Conservation (phyloP, 495 filamentous ascomycete species). For the Venustampulla echinocandica region DNA sequence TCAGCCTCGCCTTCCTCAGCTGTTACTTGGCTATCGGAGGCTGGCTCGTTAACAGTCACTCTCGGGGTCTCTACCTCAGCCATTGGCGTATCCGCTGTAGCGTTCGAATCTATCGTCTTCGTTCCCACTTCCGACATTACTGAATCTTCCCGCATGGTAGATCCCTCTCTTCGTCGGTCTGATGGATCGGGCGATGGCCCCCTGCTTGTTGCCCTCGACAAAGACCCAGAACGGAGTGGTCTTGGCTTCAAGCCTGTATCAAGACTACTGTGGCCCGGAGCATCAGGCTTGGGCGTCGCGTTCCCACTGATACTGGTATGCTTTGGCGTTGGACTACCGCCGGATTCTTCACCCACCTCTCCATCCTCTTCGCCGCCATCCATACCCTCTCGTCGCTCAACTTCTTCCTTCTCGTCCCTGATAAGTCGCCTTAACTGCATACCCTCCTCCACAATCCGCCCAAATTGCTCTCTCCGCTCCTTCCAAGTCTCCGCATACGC, state of each 20-base stretch:
- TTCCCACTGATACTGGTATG: slow-evolving; percentile 39
- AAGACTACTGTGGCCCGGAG: slow-evolving; percentile 1
- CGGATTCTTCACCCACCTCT: slow-evolving; percentile 36
- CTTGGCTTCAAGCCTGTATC: slow-evolving; percentile 19
- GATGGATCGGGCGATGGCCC: slow-evolving; percentile 22
- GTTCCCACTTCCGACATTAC: slow-evolving; percentile 19
- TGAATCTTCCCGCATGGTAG: slow-evolving; percentile 48
- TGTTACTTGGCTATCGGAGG: slow-evolving; percentile 1
- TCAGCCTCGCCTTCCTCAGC: slow-evolving; percentile 22
- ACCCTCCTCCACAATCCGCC: slow-evolving; percentile 82
- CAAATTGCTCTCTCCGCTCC: slow-evolving; percentile 81
- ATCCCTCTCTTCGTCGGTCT: slow-evolving; percentile 35
- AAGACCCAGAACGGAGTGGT: slow-evolving; percentile 8
- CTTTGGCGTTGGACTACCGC: slow-evolving; percentile 40
- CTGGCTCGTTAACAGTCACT: slow-evolving; percentile 44
- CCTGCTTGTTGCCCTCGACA: slow-evolving; percentile 20
- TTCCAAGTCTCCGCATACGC: slow-evolving; percentile 78
- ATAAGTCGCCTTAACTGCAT: slow-evolving; percentile 78
- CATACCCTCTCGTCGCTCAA: slow-evolving; percentile 65
- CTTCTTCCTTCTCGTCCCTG: slow-evolving; percentile 91
- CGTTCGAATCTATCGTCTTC: slow-evolving; percentile 15
- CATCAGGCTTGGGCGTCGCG: slow-evolving; percentile 59
- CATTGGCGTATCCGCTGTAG: slow-evolving; percentile 21
- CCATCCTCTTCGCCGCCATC: slow-evolving; percentile 70
- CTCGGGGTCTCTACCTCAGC: slow-evolving; percentile 35